These are phyloP conservation scores for Solanum arcanum DNA, from an alignment of 257 asterid genomes.

Conservation along the genomic window DNA sequence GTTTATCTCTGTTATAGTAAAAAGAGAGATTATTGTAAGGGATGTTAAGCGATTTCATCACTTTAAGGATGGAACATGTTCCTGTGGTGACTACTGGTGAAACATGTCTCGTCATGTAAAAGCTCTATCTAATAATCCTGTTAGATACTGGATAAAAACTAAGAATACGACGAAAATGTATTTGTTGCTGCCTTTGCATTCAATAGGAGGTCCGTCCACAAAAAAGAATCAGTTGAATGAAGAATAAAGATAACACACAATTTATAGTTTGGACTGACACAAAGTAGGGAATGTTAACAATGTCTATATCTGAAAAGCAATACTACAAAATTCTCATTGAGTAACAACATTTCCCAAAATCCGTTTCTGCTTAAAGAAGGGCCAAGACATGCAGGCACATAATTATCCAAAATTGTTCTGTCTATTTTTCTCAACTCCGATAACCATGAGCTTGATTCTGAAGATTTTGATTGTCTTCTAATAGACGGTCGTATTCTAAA, in stretches of 20 bases:
- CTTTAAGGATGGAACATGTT: slow-evolving; percentile 48
- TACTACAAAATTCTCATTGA: background rate
- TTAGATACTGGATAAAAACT: background rate
- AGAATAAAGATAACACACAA: background rate
- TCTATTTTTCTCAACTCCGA: slow-evolving; percentile 4
- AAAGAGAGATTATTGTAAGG: slow-evolving; percentile 28
- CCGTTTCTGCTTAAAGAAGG: background rate
- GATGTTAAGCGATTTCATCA: slow-evolving; percentile 51
- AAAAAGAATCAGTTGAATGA: background rate
- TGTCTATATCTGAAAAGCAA: background rate
- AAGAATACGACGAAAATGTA: background rate
- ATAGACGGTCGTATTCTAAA: slow-evolving; percentile 67
- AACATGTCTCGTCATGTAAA: background rate
- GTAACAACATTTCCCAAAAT: background rate
- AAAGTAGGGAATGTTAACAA: background rate
- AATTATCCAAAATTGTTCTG: background rate
- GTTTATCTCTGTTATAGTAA: slow-evolving; percentile 19
- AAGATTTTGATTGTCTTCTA: slow-evolving; percentile 85
- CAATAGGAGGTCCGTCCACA: background rate
- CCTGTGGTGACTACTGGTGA: slow-evolving; percentile 54
- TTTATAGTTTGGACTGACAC: background rate
- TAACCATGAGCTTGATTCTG: slow-evolving; percentile 44
- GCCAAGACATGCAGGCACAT: background rate
- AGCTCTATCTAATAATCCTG: background rate
- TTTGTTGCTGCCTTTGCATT: background rate